Evolutionary conservation across 495 filamentous ascomycete species (phyloP).

Genomic region (Parmelia sp.): DNA sequence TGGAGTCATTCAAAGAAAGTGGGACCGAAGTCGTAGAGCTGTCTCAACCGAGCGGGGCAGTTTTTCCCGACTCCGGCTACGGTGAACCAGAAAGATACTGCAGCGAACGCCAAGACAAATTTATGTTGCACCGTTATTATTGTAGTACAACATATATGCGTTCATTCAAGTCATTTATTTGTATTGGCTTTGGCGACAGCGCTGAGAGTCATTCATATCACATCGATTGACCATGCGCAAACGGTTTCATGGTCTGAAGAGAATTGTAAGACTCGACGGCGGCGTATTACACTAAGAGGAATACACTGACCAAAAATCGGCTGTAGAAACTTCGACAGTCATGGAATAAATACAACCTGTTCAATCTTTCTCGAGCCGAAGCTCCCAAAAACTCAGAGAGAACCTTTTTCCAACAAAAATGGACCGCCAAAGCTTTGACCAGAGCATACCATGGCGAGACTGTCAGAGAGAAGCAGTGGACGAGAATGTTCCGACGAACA

Average conservation of each 20-base stretch:
- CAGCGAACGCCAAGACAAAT: background rate
- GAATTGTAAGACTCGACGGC: constrained; percentile 41
- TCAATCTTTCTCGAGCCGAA: constrained; percentile 61
- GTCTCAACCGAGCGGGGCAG: constrained; percentile 3
- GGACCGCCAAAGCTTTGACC: constrained; percentile 71
- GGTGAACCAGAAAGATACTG: background rate
- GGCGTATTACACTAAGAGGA: too few species aligned
- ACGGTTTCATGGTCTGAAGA: constrained; percentile 58
- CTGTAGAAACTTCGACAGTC: constrained; percentile 84
- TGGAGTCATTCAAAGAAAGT: constrained; percentile 9
- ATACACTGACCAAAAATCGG: too few species aligned
- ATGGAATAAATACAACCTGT: constrained; percentile 97
- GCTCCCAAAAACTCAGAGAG: constrained; percentile 33
- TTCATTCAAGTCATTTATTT: too few species aligned
- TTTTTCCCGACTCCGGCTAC: constrained; percentile 15
- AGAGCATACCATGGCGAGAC: constrained; percentile 93
- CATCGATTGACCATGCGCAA: constrained; percentile 43
- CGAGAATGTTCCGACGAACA: constrained; percentile 78
- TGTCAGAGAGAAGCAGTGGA: constrained; percentile 82
- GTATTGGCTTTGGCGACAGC: background rate
- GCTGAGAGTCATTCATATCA: background rate
- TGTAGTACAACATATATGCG: too few species aligned
- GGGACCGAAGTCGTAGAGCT: constrained; percentile 4
- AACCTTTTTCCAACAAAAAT: constrained; percentile 98
- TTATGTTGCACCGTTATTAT: too few species aligned